Evolutionary conservation across 768 basidiomycete genomes (phyloP).

Genomic region (Phaeotremella skinneri): DNA sequence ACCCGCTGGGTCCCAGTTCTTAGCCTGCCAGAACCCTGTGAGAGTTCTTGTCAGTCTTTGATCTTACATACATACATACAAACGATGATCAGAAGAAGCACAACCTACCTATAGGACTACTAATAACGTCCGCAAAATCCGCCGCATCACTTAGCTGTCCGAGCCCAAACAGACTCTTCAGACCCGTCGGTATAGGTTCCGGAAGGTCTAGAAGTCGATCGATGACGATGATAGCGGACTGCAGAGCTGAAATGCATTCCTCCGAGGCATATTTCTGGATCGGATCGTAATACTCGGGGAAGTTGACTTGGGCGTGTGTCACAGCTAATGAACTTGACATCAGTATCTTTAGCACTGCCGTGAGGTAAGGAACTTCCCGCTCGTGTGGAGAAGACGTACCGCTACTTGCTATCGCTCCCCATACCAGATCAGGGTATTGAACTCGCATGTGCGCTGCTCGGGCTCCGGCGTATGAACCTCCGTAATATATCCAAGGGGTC

Average conservation of each 20-base stretch:
- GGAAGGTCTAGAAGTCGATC: conserved; percentile 36
- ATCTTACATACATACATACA: neutral
- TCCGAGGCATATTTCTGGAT: conserved; percentile 67
- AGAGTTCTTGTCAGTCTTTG: conserved; percentile 2
- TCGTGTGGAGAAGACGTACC: conserved; percentile 51
- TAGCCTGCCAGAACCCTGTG: conserved; percentile 68
- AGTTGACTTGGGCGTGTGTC: conserved; percentile 74
- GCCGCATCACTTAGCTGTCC: conserved; percentile 59
- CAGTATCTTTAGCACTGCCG: no score
- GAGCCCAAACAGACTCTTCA: conserved; percentile 77
- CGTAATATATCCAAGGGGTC: conserved; percentile 63
- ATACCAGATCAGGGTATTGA: conserved; percentile 83
- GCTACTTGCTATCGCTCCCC: conserved; percentile 82
- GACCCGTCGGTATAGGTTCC: conserved; percentile 53
- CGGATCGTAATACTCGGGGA: conserved; percentile 82
- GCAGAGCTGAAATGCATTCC: conserved; percentile 37
- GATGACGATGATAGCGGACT: conserved; percentile 29
- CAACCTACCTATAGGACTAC: conserved; percentile 35
- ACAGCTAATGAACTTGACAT: conserved; percentile 58
- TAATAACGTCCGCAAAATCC: conserved; percentile 54
- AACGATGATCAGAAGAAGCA: neutral
- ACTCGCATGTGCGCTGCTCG: conserved; percentile 87
- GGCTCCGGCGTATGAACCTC: conserved; percentile 91
- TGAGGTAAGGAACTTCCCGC: neutral
- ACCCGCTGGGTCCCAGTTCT: conserved; percentile 77